phyloP scores from a whole-genome alignment of 164 flowering plant genomes.

The Liquidambar formosana region DNA sequence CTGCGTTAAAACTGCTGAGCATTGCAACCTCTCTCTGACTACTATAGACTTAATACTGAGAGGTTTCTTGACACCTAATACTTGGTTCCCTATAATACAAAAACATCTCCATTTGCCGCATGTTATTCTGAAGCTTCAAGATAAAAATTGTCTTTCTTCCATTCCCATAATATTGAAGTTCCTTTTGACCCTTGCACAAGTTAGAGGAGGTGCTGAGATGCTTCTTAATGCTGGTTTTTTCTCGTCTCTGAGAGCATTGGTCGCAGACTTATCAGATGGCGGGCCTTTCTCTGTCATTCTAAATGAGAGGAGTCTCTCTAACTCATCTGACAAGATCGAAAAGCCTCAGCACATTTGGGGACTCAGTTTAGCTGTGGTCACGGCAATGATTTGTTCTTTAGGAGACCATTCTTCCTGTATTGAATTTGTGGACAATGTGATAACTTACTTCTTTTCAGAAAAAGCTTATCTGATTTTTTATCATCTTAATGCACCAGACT shows the following conservation, averaged over 20 bases:
- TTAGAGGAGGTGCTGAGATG: slow-evolving; percentile 81
- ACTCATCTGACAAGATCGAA: slow-evolving; percentile 35
- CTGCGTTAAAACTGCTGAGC: slow-evolving; percentile 43
- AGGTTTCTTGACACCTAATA: slow-evolving; percentile 47
- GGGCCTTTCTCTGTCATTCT: slow-evolving; percentile 20
- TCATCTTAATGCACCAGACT: slow-evolving; percentile 67
- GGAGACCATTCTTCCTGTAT: slow-evolving; percentile 50
- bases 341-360: slow-evolving; percentile 69
- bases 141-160: slow-evolving; percentile 36
- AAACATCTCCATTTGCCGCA: slow-evolving; percentile 59
- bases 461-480: slow-evolving; percentile 56
- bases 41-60: slow-evolving; percentile 55
- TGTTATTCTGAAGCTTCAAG: slow-evolving; percentile 62
- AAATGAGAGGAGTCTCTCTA: slow-evolving; percentile 24
- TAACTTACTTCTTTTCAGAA: slow-evolving; percentile 67
- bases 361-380: slow-evolving; percentile 71
- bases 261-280: slow-evolving; percentile 43
- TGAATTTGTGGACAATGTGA: slow-evolving; percentile 55
- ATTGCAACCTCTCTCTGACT: slow-evolving; percentile 59
- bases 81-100: slow-evolving; percentile 85
- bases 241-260: slow-evolving; percentile 51
- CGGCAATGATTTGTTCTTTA: slow-evolving; percentile 71
- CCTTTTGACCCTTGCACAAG: slow-evolving; percentile 72
- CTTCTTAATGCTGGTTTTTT: slow-evolving; percentile 61
- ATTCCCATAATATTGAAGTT: slow-evolving; percentile 63